A percentile compares a stretch with the other conserved stretches of the same genome.
These are phyloP conservation scores for Ochetophila trinervis DNA, from an alignment of 306 rosid genomes.

Conservation along the genomic window DNA sequence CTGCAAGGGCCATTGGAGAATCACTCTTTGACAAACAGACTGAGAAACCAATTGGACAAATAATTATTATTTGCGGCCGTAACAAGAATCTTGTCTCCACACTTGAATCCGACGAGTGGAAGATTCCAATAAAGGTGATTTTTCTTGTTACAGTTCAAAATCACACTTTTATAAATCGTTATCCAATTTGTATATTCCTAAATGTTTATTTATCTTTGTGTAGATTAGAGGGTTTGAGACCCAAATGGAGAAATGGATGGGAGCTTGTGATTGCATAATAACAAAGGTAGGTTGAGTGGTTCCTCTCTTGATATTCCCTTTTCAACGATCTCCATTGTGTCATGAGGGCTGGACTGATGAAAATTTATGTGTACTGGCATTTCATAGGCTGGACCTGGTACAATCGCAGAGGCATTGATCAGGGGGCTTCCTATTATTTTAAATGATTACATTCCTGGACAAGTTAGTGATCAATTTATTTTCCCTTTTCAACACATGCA, in stretches of 20 bases:
- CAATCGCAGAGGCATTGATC: constrained; percentile 95
- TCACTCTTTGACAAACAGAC: constrained; percentile 58
- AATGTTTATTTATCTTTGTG: constrained; percentile 23
- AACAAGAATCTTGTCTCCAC: constrained; percentile 57
- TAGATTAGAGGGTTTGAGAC: constrained; percentile 90
- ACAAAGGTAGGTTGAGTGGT: constrained; percentile 64
- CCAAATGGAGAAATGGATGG: constrained; percentile 97
- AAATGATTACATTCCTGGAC: constrained; percentile 97
- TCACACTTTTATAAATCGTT: background rate
- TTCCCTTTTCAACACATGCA: background rate
- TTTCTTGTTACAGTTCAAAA: background rate
- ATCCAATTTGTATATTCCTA: constrained; percentile 5
- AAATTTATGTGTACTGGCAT: background rate
- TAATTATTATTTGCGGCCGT: constrained; percentile 81
- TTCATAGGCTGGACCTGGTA: constrained; percentile 95
- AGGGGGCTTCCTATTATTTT: constrained; percentile 96
- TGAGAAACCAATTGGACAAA: constrained; percentile 77
- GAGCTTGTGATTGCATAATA: constrained; percentile 97
- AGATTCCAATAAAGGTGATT: constrained; percentile 77
- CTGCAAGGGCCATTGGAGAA: constrained; percentile 86
- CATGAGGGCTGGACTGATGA: constrained; percentile 20
- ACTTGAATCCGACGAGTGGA: constrained; percentile 70
- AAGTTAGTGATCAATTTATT: constrained; percentile 42
- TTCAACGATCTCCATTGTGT: background rate
- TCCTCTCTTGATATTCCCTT: constrained; percentile 8